These are phyloP conservation scores for Bertia moriformis DNA, from an alignment of 2,329 filamentous ascomycete species.

Conservation along the genomic window DNA sequence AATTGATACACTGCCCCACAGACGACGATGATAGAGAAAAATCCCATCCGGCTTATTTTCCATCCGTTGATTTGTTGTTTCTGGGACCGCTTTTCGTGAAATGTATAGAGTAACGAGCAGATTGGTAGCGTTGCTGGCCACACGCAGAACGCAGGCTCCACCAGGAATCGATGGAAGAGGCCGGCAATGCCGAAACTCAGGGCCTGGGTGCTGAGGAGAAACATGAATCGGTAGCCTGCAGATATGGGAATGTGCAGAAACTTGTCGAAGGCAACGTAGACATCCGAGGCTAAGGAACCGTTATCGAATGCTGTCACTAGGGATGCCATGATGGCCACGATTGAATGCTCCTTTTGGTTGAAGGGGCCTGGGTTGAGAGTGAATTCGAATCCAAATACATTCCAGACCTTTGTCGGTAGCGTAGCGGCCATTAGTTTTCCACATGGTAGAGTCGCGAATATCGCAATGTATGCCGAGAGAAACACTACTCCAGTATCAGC, in stretches of 20 bases:
- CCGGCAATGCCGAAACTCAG: conserved; percentile 2
- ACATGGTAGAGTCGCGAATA: conserved; percentile 5
- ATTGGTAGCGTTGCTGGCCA: conserved; percentile 1
- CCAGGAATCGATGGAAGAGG: not conserved
- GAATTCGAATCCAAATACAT: conserved; percentile 3
- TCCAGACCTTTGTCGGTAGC: conserved; percentile 4
- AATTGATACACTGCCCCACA: not conserved
- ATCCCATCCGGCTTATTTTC: conserved; percentile 1
- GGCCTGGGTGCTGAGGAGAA: conserved; percentile 6
- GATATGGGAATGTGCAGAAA: conserved; percentile 4
- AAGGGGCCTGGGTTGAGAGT: conserved; percentile 14
- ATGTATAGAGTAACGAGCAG: conserved; percentile 1
- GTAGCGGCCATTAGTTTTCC: conserved; percentile 4
- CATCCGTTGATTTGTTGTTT: not conserved
- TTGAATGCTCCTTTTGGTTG: conserved; percentile 11
- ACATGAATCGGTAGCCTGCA: conserved; percentile 4
- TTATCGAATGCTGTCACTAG: conserved; percentile 11
- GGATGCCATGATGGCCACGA: conserved; percentile 12
- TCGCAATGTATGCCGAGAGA: conserved; percentile 5
- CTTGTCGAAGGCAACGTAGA: conserved; percentile 8
- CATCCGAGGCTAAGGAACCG: conserved; percentile 7
- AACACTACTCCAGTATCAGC: conserved; percentile 5
- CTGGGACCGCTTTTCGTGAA: not conserved
- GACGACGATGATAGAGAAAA: not conserved
- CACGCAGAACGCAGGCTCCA: not conserved